phyloP scores from a whole-genome alignment of 2,329 filamentous ascomycete genomes.

The Helotiales sp. region DNA sequence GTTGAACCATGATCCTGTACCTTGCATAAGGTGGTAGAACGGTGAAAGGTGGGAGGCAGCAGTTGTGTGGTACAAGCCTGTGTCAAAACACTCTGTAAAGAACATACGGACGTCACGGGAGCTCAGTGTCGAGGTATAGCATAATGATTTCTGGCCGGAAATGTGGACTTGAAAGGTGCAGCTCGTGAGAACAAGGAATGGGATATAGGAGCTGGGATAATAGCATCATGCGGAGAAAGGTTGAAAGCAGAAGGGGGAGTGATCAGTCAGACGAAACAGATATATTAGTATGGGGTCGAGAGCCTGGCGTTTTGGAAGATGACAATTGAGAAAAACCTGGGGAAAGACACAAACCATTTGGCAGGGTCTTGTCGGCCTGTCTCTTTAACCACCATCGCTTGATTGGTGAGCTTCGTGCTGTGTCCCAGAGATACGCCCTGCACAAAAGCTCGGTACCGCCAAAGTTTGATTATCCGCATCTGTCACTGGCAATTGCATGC shows the following conservation, averaged over 20 bases:
- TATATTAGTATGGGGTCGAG: neutral
- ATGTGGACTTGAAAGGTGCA: neutral
- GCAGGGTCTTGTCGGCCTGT: neutral
- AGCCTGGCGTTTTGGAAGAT: neutral
- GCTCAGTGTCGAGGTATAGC: neutral
- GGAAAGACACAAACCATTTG: neutral
- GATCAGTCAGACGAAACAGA: neutral
- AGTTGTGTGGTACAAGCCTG: neutral
- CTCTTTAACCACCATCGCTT: neutral
- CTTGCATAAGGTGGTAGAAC: neutral
- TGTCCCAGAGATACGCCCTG: neutral
- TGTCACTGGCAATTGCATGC: neutral
- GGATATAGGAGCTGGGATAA: neutral
- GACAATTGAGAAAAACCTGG: neutral
- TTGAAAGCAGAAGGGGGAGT: neutral
- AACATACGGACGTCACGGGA: neutral
- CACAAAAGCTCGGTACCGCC: neutral
- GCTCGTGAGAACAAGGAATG: neutral
- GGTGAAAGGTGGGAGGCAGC: neutral
- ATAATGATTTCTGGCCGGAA: neutral
- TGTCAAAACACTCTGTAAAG: neutral
- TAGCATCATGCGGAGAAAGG: neutral
- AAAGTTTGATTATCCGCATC: neutral
- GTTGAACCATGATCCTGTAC: constrained; percentile 35
- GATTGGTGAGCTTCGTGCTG: neutral